Evolutionary conservation across 768 basidiomycete genomes (phyloP).

Genomic region (Termitomyces sp.): DNA sequence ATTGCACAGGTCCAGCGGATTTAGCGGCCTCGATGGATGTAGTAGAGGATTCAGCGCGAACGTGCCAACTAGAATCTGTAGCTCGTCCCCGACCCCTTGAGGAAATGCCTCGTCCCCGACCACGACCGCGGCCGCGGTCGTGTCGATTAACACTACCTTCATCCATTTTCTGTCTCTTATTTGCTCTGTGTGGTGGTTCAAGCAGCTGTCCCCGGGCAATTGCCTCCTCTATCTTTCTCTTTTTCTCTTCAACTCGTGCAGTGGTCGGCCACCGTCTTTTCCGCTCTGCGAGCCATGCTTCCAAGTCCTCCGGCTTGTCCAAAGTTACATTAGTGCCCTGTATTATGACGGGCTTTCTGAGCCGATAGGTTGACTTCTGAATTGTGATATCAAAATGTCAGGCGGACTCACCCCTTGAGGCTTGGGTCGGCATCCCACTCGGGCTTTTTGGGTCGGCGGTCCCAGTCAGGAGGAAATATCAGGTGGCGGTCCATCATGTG

Average conservation of each 20-base stretch:
- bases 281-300: conserved; percentile 86
- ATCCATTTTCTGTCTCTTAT: conserved; percentile 40
- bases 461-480: conserved; percentile 75
- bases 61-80: conserved; percentile 22
- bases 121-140: conserved; percentile 24
- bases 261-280: conserved; percentile 82
- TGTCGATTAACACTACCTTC: conserved; percentile 11
- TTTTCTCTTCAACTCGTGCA: conserved; percentile 73
- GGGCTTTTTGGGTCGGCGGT: conserved; percentile 45
- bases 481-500: conserved; percentile 93
- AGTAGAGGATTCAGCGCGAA: neutral
- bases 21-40: neutral
- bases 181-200: conserved; percentile 30
- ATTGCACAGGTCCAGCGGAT: neutral
- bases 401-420: conserved; percentile 61
- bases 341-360: conserved; percentile 69
- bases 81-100: conserved; percentile 9
- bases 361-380: neutral
- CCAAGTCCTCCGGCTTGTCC: conserved; percentile 78
- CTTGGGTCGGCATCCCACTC: conserved; percentile 86
- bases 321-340: conserved; percentile 77
- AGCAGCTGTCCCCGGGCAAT: conserved; percentile 74
- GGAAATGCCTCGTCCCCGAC: conserved; percentile 13
- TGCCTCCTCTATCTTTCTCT: conserved; percentile 74
- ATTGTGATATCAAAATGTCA: conserved; percentile 2